A percentile compares a stretch with the other conserved stretches of the same genome.
Conservation (phyloP, 805 yeast species). For the Nakazawaea peltata region DNA sequence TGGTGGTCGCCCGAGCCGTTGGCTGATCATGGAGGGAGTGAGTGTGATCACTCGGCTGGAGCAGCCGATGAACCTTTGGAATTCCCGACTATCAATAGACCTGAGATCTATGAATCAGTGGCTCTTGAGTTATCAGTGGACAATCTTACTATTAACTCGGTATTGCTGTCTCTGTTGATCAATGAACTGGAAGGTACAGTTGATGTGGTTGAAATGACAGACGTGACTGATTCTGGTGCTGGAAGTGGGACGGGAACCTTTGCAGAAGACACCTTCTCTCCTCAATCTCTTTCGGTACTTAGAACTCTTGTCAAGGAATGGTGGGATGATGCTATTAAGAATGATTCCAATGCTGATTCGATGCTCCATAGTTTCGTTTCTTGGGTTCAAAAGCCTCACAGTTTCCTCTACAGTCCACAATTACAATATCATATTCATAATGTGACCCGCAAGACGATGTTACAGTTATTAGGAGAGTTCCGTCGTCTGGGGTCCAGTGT, state of each 20-base stretch:
- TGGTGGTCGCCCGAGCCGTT: slow-evolving; percentile 89
- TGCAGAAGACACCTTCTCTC: slow-evolving; percentile 78
- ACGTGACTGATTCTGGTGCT: background rate
- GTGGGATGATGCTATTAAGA: slow-evolving; percentile 86
- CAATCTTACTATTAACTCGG: slow-evolving; percentile 78
- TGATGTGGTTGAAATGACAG: slow-evolving; percentile 48
- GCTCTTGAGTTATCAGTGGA: slow-evolving; percentile 71
- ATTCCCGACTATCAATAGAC: slow-evolving; percentile 65
- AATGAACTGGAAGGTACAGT: slow-evolving; percentile 86
- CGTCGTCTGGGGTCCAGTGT: slow-evolving; percentile 70
- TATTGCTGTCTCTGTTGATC: slow-evolving; percentile 74
- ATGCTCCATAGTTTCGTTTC: slow-evolving; percentile 73
- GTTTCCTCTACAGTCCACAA: slow-evolving; percentile 67
- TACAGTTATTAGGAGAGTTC: slow-evolving; percentile 77
- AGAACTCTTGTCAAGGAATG: slow-evolving; percentile 73
- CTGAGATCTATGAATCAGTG: slow-evolving; percentile 75
- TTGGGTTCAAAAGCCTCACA: slow-evolving; percentile 78
- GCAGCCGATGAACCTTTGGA: slow-evolving; percentile 44
- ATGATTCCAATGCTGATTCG: slow-evolving; percentile 67
- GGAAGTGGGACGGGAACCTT: slow-evolving; percentile 29
- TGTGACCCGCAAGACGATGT: slow-evolving; percentile 70
- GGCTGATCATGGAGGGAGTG: slow-evolving; percentile 82
- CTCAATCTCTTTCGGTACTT: slow-evolving; percentile 62
- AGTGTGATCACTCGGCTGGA: slow-evolving; percentile 42
- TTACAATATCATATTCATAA: slow-evolving; percentile 85